phyloP scores from a whole-genome alignment of 1,284 basidiomycete species.

The Ceratobasidium sp. region DNA sequence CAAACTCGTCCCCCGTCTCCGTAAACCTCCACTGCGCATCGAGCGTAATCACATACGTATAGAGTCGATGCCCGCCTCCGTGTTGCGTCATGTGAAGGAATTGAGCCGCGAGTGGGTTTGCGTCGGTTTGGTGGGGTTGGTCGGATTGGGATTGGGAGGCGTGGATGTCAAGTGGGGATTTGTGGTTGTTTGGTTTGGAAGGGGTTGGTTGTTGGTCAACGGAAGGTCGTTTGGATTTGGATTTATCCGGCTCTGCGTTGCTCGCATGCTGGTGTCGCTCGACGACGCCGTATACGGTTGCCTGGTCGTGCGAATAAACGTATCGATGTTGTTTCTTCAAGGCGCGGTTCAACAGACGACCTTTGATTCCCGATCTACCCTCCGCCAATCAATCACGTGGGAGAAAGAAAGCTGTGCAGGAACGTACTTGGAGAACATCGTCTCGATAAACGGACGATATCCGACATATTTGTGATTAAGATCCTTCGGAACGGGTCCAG shows the following conservation, averaged over 20 bases:
- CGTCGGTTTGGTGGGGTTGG: slow-evolving; percentile 7
- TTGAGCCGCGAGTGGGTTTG: slow-evolving; percentile 57
- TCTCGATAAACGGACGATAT: slow-evolving; percentile 62
- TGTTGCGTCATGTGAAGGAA: slow-evolving; percentile 63
- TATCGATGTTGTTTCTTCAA: slow-evolving; percentile 63
- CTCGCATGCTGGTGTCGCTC: slow-evolving; percentile 46
- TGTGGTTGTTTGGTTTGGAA: neutral
- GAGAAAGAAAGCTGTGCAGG: too few relatives aligned
- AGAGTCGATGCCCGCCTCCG: slow-evolving; percentile 61
- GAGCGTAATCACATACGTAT: slow-evolving; percentile 65
- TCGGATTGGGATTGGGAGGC: neutral
- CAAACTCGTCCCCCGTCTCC: slow-evolving; percentile 66
- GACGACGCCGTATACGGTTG: slow-evolving; percentile 59
- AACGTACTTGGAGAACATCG: slow-evolving; percentile 59
- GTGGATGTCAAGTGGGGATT: neutral
- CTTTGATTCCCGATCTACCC: slow-evolving; percentile 56
- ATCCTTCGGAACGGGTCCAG: slow-evolving; percentile 62
- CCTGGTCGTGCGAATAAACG: slow-evolving; percentile 62
- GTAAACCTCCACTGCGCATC: slow-evolving; percentile 65
- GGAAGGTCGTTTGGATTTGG: neutral
- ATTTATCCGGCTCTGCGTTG: slow-evolving; percentile 16
- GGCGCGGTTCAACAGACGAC: slow-evolving; percentile 59
- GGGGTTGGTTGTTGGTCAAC: neutral
- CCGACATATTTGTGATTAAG: slow-evolving; percentile 65
- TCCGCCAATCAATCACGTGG: neutral